Evolutionary conservation across 2,329 filamentous ascomycete species (phyloP), one percentile per base, ranked within the genome.

Genomic region (Fusarium multiceps): DNA sequence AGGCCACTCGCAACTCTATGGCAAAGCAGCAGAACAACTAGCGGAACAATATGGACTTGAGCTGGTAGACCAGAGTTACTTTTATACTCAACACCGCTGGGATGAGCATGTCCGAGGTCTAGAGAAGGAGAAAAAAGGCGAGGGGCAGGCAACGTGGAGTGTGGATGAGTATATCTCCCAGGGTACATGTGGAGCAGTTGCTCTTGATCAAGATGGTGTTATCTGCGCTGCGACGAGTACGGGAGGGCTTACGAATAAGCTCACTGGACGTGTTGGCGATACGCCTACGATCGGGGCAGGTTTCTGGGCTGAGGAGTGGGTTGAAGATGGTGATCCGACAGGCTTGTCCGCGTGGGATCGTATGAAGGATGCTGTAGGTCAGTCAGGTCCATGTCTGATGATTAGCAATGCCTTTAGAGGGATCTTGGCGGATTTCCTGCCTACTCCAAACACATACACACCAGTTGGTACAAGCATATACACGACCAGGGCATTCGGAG

Each of bases 261-360:
- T 95, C 57, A 92, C 92, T 0, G 94, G 93, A 0, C 85, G 94
- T 21, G 90, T 97, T 68, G 94, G 94, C 1, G 94, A 97, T 77
- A 97, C 94, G 13, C 93, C 94, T 0, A 91, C 91, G 0, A 82
- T 94, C 1, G 94, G 94, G 0, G 92, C 93, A 1, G 94, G 94
- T 0, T 97, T 94, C 79, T 97, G 93, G 93, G 93, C 94, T 0
- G 94, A 97, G 77, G 88, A 94, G 72, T 97, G 93, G 93, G 79
- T 80, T 10, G 87, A 90, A 59, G 80, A 83, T 3, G 79, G 78
- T 3, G 78, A 81, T 40, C 74, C 78, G 9, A 79, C 76, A 11
- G 51, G 56, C 6, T 18, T 41, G 16, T 61, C 54, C 5, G 23
- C n/a, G 6, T 71, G 72, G 73, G 55, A 55, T 20, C 50, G 64